Base-by-base conservation (phyloP, 2,329 filamentous ascomycete species). In the Fusarium scirpi region DNA sequence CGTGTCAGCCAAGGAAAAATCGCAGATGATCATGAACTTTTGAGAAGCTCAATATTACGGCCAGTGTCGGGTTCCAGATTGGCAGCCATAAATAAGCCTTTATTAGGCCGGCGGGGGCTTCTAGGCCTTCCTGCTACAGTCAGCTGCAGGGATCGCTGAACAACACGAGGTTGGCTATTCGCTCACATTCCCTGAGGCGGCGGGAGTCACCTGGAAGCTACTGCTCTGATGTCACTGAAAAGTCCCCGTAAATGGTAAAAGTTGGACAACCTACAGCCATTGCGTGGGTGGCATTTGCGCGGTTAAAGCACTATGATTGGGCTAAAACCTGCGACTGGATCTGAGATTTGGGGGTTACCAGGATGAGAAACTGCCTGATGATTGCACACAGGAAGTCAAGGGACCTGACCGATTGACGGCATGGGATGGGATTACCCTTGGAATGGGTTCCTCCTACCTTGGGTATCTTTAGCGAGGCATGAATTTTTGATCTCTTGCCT, bases 161-260 rank as follows among this genome's bases (percentile, higher is more conserved):
- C 65, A 74, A 72, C 69, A 62, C 60, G 51, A 56, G 68, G 40
- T 58, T 38, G 49, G 29, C 51, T 41, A 73, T 72, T 73, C 65
- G 70, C 64, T 62, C 54, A 46, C 62, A 58, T 63, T 67, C 62
- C 52, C 53, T 32, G 34, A 59, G 22, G 47, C 48, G 30, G 30
- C 45, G 54, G 46, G 61, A 63, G 58, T 60, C 52, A 70, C 58
- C 58, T 67, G 62, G 63, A 53, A 52, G 45, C 53, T 56, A 58
- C 41, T 47, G 55, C 58, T 34, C 66, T 68, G 68, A 70, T 71
- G 68, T 70, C 64, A 71, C 68, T 64, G 27, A 61, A 45, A 44
- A 61, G 62, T 44, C 61, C 41, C 38, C 46, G 45, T 56, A 40
- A 27, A 51, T 46, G 43, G 46, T 48, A 46, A 34, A 65, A 59